Evolutionary conservation across 2,329 filamentous ascomycete species (phyloP), one percentile per base, ranked within the genome.

Genomic region (Aspergillus sp.): DNA sequence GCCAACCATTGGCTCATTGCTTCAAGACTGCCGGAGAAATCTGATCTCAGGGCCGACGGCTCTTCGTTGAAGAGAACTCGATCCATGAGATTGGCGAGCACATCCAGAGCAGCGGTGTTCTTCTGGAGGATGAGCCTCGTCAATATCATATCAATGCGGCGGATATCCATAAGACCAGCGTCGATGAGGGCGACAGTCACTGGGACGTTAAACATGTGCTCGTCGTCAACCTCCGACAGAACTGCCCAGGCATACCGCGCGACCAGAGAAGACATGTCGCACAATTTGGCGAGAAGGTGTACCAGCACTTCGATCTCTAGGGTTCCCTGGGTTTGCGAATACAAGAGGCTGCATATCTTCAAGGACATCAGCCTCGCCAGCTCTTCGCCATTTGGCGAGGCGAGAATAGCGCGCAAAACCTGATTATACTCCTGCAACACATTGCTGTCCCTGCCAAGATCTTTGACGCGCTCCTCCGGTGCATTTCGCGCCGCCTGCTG

Each of bases 11-110:
- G 76, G 75, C 88, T 92, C 38, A 94, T 85, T 44, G 85, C 87
- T 59, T 93, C 87, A 50, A 96, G 79, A 52, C 90, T 95, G 56
- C 84, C 82, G 6, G 90, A 86, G 65, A 96, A 95, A 72, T 97
- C 91, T 1, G 91, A 86, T 61, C 90, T 88, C 45, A 96, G 76
- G 1, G 88, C 88, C 36, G 87, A 82, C 0, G 90, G 89, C 42
- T 86, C 84, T 45, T 91, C 89, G 60, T 84, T 89, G 46, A 95
- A 81, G 8, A 96, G 76, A 0, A 92, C 83, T 41, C 90, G 82
- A 59, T 94, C 88, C 57, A 96, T 78, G 41, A 96, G 78, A 41
- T 86, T 85, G 47, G 87, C 84, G n/a, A 97, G 79, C 66, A 95
- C 88, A 51, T 90, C 84, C 3, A 96, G 74, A 1, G 88, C 89